phyloP scores from a whole-genome alignment of 176 grass and related monocot genomes.

The Cocos nucifera region DNA sequence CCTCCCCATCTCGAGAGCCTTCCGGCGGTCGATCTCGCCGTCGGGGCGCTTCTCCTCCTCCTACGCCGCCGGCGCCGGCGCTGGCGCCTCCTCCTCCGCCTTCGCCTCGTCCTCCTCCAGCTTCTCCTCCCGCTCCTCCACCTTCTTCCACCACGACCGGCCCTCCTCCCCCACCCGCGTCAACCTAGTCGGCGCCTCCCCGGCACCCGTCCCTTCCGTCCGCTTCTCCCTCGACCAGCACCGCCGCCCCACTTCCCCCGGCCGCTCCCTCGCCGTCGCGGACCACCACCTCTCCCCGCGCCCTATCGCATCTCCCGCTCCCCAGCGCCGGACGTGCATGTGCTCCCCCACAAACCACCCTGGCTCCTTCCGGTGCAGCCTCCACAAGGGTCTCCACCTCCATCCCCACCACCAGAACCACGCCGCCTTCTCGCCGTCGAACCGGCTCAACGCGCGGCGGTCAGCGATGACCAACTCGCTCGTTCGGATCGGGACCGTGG shows the following conservation, averaged over 20 bases:
- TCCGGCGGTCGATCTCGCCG: slow-evolving; percentile 3
- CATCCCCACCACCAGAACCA: slow-evolving; percentile 3
- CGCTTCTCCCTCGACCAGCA: slow-evolving; percentile 7
- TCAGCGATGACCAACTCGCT: slow-evolving; percentile 36
- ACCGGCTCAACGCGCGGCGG: slow-evolving; percentile 27
- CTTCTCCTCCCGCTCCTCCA: slow-evolving; percentile 9
- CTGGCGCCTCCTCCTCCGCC: background rate
- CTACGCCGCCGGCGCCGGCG: background rate
- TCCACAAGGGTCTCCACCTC: slow-evolving; percentile 34
- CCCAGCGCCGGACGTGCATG: slow-evolving; percentile 22
- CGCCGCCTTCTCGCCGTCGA: background rate
- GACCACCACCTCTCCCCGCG: slow-evolving; percentile 6
- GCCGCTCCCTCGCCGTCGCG: slow-evolving; percentile 16
- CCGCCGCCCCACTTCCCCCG: background rate
- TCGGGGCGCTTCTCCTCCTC: no score
- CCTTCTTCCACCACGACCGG: slow-evolving; percentile 25
- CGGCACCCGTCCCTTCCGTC: background rate
- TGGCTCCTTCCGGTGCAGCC: slow-evolving; percentile 61
- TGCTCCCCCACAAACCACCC: slow-evolving; percentile 67
- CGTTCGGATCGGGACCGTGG: slow-evolving; percentile 35
- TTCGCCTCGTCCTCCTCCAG: slow-evolving; percentile 15
- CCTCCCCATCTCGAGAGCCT: background rate
- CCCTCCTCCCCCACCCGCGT: slow-evolving; percentile 31
- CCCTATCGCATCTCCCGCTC: background rate
- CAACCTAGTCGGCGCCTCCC: slow-evolving; percentile 20